These are phyloP conservation scores for Debaryomyces nepalensis DNA, from an alignment of 1,139 yeast species.

Conservation along the genomic window DNA sequence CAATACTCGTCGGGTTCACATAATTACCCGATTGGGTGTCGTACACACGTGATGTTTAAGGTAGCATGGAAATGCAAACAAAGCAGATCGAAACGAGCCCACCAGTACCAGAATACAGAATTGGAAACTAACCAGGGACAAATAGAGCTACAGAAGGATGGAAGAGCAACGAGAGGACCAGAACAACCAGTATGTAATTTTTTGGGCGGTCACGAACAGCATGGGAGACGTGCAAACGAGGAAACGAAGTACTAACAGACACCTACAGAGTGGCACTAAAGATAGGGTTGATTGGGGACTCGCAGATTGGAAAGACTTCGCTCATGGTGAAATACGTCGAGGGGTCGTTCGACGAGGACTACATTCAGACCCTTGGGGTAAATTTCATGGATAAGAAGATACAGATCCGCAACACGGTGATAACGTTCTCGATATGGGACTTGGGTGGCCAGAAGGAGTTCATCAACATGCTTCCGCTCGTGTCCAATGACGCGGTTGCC, in stretches of 20 bases:
- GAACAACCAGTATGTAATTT: conserved; percentile 42
- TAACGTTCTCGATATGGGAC: conserved; percentile 94
- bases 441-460: conserved; percentile 96
- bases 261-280: conserved; percentile 70
- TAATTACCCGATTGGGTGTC: neutral
- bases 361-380: conserved; percentile 93
- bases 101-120: neutral
- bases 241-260: conserved; percentile 21
- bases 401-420: conserved; percentile 83
- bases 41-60: neutral
- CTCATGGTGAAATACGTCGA: conserved; percentile 97
- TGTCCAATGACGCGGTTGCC: conserved; percentile 93
- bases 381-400: conserved; percentile 93
- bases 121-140: neutral
- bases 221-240: neutral
- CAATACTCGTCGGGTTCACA: neutral
- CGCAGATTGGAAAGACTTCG: conserved; percentile 97
- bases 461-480: conserved; percentile 93
- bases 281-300: conserved; percentile 94
- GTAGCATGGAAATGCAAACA: conserved; percentile 6
- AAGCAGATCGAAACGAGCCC: conserved; percentile 1
- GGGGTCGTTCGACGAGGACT: conserved; percentile 89
- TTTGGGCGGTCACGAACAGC: neutral
- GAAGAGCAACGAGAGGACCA: conserved; percentile 32
- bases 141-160: conserved; percentile 10